Evolutionary conservation across 2,329 filamentous ascomycete genomes (phyloP).

Genomic region (Metarhizium rileyi): DNA sequence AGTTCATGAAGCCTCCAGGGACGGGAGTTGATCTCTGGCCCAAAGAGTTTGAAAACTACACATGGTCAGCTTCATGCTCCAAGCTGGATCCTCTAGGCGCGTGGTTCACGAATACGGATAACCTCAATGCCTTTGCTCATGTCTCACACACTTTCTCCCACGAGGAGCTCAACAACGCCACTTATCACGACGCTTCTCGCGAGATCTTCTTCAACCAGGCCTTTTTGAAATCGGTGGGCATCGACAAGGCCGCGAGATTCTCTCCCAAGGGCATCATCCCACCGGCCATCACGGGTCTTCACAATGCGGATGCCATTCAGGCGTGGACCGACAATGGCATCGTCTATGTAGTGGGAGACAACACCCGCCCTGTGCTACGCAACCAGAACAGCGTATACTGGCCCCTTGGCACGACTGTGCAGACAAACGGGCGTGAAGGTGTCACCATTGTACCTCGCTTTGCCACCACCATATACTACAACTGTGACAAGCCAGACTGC

Average conservation of each 20-base stretch:
- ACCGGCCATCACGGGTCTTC: slow-evolving; percentile 52
- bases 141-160: slow-evolving; percentile 57
- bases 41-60: slow-evolving; percentile 38
- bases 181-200: slow-evolving; percentile 43
- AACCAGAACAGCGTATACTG: slow-evolving; percentile 44
- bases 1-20: slow-evolving; percentile 37
- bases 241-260: slow-evolving; percentile 35
- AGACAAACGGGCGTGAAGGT: slow-evolving; percentile 43
- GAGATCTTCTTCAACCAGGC: slow-evolving; percentile 52
- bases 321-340: slow-evolving; percentile 53
- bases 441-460: slow-evolving; percentile 49
- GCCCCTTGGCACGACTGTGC: slow-evolving; percentile 42
- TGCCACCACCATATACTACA: slow-evolving; percentile 55
- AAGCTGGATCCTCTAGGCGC: slow-evolving; percentile 37
- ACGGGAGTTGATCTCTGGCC: slow-evolving; percentile 42
- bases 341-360: slow-evolving; percentile 51
- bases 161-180: slow-evolving; percentile 48
- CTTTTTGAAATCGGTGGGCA: slow-evolving; percentile 45
- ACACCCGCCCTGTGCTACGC: slow-evolving; percentile 44
- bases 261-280: slow-evolving; percentile 48
- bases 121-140: slow-evolving; percentile 44
- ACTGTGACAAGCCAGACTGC: slow-evolving; percentile 48
- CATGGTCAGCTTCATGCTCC: slow-evolving; percentile 39
- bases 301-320: slow-evolving; percentile 52
- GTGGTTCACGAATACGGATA: slow-evolving; percentile 41